Evolutionary conservation across 75 land plant species (phyloP).

Genomic region (Picea sitchensis): DNA sequence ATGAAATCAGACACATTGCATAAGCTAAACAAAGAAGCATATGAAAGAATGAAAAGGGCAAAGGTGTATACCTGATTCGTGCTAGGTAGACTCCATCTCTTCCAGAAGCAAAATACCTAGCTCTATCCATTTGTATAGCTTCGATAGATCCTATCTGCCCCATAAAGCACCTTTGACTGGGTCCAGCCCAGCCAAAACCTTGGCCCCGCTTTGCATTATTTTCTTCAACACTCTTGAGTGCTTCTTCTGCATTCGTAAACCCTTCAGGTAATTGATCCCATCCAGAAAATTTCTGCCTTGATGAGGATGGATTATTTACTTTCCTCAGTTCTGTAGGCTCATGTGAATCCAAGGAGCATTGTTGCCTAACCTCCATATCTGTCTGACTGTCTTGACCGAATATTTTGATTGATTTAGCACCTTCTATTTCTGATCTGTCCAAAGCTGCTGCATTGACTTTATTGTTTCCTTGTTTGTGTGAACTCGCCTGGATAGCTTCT

Average conservation of each 20-base stretch:
- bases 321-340: neutral
- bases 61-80: constrained; percentile 13
- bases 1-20: neutral
- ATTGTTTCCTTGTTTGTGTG: neutral
- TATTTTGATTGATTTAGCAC: neutral
- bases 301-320: neutral
- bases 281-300: constrained; percentile 34
- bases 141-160: constrained; percentile 18
- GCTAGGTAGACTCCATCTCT: constrained; percentile 16
- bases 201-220: constrained; percentile 11
- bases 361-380: neutral
- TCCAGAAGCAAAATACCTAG: constrained; percentile 10
- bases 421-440: neutral
- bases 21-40: constrained; percentile 16
- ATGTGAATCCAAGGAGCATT: neutral
- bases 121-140: neutral
- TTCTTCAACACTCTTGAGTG: constrained; percentile 22
- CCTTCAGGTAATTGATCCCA: constrained; percentile 69
- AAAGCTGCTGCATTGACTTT: neutral
- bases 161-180: neutral
- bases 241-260: constrained; percentile 31
- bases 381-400: neutral
- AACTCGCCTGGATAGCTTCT: neutral
- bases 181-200: constrained; percentile 4
- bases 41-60: neutral